phyloP scores from a whole-genome alignment of 2,329 filamentous ascomycete species.

The Xylaria digitata region DNA sequence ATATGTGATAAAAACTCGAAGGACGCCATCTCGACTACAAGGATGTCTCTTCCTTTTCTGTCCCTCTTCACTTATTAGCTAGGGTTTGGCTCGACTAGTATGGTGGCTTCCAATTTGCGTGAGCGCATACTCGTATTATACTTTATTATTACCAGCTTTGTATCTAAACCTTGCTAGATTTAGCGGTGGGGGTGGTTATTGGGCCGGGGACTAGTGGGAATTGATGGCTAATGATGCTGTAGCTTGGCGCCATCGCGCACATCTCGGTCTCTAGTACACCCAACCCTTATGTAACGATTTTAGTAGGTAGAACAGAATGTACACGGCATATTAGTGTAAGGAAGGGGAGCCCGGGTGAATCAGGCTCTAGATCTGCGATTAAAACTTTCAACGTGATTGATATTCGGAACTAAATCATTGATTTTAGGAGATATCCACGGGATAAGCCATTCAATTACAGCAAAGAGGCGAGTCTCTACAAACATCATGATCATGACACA shows the following conservation, averaged over 20 bases:
- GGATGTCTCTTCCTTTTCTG: not conserved
- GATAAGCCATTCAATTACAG: not conserved
- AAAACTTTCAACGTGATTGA: too few species aligned
- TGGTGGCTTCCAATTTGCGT: constrained; percentile 1
- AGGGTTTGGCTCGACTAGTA: not conserved
- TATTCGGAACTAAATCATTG: not conserved
- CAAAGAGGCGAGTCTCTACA: not conserved
- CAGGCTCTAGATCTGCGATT: not conserved
- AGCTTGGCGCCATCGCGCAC: not conserved
- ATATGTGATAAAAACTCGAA: not conserved
- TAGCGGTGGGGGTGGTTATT: not conserved
- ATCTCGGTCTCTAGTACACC: not conserved
- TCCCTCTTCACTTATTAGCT: not conserved
- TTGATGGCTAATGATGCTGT: not conserved
- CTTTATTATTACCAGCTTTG: not conserved
- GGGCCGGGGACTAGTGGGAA: not conserved
- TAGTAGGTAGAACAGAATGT: not conserved
- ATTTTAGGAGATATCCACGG: not conserved
- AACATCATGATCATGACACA: too few species aligned
- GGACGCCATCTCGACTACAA: constrained; percentile 1
- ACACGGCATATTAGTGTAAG: not conserved
- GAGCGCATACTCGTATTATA: constrained; percentile 9
- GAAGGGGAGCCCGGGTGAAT: too few species aligned
- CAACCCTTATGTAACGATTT: not conserved
- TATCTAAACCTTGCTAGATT: constrained; percentile 13